phyloP scores from a whole-genome alignment of 2,329 filamentous ascomycete species.

The Stemphylium vesicarium region DNA sequence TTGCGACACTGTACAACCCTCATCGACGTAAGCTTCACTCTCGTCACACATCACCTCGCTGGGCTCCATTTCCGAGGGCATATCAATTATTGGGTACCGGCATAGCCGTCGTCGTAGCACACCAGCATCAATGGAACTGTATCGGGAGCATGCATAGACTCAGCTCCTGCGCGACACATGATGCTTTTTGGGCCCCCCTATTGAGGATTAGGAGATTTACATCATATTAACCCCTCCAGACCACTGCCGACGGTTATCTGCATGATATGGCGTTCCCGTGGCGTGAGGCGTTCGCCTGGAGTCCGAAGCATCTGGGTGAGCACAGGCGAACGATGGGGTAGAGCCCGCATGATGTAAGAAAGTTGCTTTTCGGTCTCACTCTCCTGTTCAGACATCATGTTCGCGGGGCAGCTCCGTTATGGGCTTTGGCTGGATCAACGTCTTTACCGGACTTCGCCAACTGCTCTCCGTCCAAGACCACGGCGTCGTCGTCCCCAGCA shows the following conservation, averaged over 20 bases:
- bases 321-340: not conserved
- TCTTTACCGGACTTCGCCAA: conserved; percentile 19
- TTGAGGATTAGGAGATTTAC: not conserved
- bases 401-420: not conserved
- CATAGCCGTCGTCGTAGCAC: not conserved
- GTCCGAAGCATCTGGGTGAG: not conserved
- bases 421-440: not conserved
- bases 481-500: conserved; percentile 4
- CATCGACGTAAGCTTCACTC: not conserved
- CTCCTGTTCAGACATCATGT: not conserved
- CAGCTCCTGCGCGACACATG: not conserved
- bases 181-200: not conserved
- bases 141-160: not conserved
- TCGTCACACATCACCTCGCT: not conserved
- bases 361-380: not conserved
- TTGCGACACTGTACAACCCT: not conserved
- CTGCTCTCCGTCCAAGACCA: conserved; percentile 9
- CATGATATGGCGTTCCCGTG: not conserved
- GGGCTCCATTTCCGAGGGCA: not conserved
- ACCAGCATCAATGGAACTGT: not conserved
- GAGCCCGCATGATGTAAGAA: not conserved
- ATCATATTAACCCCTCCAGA: not conserved
- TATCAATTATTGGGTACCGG: not conserved
- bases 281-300: not conserved
- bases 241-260: not conserved